Conservation (phyloP, 2,329 filamentous ascomycete genomes). For the Thielaviopsis ethacetica region DNA sequence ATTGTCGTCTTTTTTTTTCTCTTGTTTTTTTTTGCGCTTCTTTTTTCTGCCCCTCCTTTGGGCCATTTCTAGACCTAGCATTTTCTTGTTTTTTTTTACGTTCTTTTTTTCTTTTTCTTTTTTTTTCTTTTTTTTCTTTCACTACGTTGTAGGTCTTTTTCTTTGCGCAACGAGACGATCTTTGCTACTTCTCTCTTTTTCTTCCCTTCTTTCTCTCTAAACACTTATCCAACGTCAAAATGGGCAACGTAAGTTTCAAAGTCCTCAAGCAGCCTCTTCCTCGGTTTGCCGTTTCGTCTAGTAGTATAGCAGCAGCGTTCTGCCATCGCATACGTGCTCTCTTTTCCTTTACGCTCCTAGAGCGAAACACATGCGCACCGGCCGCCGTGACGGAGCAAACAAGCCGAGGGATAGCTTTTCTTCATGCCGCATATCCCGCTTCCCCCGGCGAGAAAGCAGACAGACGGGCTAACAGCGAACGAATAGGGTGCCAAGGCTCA, state of each 20-base stretch:
- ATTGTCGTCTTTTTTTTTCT: neutral
- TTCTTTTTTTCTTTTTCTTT: neutral
- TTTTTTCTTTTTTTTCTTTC: neutral
- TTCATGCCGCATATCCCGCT: no score
- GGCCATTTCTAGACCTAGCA: neutral
- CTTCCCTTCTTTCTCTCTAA: neutral
- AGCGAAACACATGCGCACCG: neutral
- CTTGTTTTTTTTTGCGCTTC: neutral
- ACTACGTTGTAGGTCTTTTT: neutral
- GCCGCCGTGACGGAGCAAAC: conserved; percentile 8
- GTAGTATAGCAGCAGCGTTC: no score
- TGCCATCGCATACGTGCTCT: no score
- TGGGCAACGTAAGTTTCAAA: conserved; percentile 13
- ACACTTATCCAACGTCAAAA: neutral
- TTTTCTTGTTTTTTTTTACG: neutral
- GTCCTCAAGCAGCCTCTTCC: no score
- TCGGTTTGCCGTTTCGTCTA: no score
- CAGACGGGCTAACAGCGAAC: no score
- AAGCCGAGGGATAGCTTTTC: no score
- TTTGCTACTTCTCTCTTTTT: neutral
- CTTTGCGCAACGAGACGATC: neutral
- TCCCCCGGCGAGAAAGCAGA: no score
- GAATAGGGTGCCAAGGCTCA: conserved; percentile 46
- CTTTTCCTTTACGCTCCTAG: no score
- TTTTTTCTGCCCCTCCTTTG: neutral